Conservation (phyloP, 2,329 filamentous ascomycete genomes). For the Diplodia intermedia region DNA sequence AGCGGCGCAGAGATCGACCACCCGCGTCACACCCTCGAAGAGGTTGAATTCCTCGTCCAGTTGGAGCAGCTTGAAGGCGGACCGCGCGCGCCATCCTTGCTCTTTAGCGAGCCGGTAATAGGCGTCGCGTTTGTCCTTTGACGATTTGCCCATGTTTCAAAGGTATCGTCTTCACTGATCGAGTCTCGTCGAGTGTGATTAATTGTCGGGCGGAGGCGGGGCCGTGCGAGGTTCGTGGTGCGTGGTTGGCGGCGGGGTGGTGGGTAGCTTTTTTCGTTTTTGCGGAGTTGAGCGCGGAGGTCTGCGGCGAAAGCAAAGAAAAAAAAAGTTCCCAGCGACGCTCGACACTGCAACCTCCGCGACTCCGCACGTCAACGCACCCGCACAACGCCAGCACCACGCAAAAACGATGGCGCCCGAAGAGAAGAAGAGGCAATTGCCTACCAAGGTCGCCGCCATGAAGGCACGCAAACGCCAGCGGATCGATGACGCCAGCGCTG, state of each 20-base stretch:
- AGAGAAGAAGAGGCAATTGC: conserved; percentile 47
- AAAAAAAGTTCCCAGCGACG: conserved; percentile 27
- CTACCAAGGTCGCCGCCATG: conserved; percentile 49
- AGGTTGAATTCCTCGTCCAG: conserved; percentile 96
- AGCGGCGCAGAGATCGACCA: conserved; percentile 94
- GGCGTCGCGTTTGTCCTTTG: conserved; percentile 97
- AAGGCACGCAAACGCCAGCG: conserved; percentile 53
- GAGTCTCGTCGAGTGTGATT: background rate
- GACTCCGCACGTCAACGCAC: background rate
- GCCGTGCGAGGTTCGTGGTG: conserved; percentile 11
- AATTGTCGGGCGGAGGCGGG: background rate
- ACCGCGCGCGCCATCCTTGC: conserved; percentile 96
- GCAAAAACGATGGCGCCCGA: conserved; percentile 37
- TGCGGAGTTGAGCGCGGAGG: conserved; percentile 32
- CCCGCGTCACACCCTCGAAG: conserved; percentile 86
- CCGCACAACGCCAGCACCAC: background rate
- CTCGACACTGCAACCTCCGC: background rate
- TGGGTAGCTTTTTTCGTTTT: conserved; percentile 12
- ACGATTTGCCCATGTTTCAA: conserved; percentile 86
- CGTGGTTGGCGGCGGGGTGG: conserved; percentile 11
- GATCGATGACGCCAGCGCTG: conserved; percentile 18
- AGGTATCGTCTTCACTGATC: background rate
- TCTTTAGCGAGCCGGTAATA: conserved; percentile 98
- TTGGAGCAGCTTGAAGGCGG: conserved; percentile 96
- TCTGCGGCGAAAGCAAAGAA: conserved; percentile 21